These are phyloP conservation scores for Aureococcus anophagefferens DNA, from an alignment of 108 stramenopile species.

Conservation along the genomic window DNA sequence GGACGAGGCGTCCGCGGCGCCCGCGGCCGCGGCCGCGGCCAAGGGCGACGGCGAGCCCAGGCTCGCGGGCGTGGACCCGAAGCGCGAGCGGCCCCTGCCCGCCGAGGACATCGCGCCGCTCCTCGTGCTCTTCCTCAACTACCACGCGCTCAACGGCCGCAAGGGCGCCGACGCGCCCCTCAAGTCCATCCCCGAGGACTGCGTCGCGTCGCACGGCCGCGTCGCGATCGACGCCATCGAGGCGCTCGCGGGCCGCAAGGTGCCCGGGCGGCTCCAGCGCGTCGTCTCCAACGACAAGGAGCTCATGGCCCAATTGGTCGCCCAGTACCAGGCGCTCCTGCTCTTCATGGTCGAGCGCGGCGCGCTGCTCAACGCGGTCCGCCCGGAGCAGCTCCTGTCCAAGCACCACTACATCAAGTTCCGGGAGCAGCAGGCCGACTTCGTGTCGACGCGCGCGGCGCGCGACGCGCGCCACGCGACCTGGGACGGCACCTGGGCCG, in stretches of 20 bases:
- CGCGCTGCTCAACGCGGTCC: constrained; percentile 7
- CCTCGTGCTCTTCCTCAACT: constrained; percentile 35
- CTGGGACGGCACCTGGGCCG: not conserved
- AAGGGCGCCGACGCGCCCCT: constrained; percentile 14
- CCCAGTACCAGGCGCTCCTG: constrained; percentile 20
- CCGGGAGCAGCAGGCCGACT: constrained; percentile 2
- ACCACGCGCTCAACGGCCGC: not conserved
- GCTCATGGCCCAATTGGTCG: constrained; percentile 11
- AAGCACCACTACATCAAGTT: constrained; percentile 8
- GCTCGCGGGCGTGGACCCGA: constrained; percentile 11
- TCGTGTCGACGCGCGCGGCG: too few species aligned
- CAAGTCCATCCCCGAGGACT: constrained; percentile 11
- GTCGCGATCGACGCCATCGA: constrained; percentile 36
- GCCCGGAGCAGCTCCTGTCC: constrained; percentile 8
- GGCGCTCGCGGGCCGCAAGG: constrained; percentile 30
- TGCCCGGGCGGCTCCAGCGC: constrained; percentile 28
- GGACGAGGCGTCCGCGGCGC: constrained; percentile 4
- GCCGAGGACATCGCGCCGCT: constrained; percentile 23
- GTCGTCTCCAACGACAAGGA: constrained; percentile 4
- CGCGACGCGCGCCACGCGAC: not conserved
- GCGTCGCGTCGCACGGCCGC: constrained; percentile 24
- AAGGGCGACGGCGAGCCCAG: not conserved
- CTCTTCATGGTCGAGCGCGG: constrained; percentile 10
- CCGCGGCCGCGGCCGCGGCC: not conserved
- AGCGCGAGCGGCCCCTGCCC: not conserved